Percentiles rank a stretch among this genome's conserved stretches.
phyloP scores from a whole-genome alignment of 495 filamentous ascomycete species.

The Cercophora newfieldiana region DNA sequence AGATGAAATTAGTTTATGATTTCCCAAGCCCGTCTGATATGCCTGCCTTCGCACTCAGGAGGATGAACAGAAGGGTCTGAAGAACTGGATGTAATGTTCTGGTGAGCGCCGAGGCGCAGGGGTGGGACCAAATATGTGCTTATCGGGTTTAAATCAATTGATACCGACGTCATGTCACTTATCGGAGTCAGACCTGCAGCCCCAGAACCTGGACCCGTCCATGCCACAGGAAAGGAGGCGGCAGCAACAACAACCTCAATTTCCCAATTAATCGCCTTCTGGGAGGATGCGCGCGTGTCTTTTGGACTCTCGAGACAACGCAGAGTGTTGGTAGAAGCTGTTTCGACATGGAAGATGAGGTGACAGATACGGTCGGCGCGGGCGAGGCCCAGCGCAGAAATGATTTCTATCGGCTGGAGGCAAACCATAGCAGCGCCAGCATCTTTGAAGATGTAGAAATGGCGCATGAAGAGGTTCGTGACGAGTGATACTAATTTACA shows the following conservation, averaged over 20 bases:
- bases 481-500: not conserved
- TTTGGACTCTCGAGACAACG: conserved; percentile 1
- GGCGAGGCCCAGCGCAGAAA: conserved; percentile 29
- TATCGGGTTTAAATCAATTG: not conserved
- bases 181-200: conserved; percentile 6
- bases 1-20: not conserved
- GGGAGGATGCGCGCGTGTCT: conserved; percentile 11
- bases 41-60: too few species aligned
- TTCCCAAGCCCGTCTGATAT: not conserved
- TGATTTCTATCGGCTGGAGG: conserved; percentile 60
- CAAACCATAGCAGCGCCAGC: conserved; percentile 78
- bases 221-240: not conserved
- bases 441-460: conserved; percentile 97
- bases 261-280: not conserved
- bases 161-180: conserved; percentile 5
- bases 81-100: not conserved
- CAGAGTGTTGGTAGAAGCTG: conserved; percentile 13
- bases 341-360: conserved; percentile 35
- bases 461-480: conserved; percentile 84
- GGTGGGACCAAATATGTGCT: not conserved
- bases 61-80: too few species aligned
- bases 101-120: not conserved
- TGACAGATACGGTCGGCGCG: conserved; percentile 12
- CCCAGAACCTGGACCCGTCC: not conserved
- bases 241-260: not conserved